These are phyloP conservation scores for Cyclaneusma minus DNA, from an alignment of 2,329 filamentous ascomycete genomes.

Conservation along the genomic window DNA sequence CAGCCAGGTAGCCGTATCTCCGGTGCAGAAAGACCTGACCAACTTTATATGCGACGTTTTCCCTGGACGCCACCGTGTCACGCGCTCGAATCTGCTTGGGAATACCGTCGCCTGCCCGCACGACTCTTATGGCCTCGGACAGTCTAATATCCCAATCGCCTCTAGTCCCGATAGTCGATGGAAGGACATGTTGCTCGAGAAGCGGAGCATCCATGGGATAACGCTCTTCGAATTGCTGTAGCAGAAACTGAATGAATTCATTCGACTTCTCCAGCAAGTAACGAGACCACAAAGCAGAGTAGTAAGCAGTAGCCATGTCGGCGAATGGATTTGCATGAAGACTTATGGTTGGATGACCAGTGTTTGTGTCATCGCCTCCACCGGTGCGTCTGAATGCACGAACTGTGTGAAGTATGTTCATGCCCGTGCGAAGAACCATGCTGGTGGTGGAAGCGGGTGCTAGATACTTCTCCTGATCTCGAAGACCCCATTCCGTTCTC, in stretches of 20 bases:
- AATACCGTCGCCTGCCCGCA: constrained; percentile 38
- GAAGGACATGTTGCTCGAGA: constrained; percentile 21
- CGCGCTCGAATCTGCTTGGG: constrained; percentile 28
- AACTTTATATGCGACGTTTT: constrained; percentile 48
- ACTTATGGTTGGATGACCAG: constrained; percentile 21
- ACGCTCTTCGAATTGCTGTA: constrained; percentile 19
- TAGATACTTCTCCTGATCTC: constrained; percentile 38
- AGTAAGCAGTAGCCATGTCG: constrained; percentile 22
- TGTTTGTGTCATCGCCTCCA: constrained; percentile 10
- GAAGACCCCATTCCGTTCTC: constrained; percentile 25
- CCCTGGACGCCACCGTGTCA: constrained; percentile 9
- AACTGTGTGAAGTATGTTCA: constrained; percentile 67
- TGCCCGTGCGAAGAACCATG: constrained; percentile 59
- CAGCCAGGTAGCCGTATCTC: constrained; percentile 62
- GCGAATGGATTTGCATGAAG: constrained; percentile 16
- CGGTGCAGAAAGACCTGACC: constrained; percentile 77
- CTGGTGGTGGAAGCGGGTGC: constrained; percentile 46
- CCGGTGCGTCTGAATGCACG: constrained; percentile 28
- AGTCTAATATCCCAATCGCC: constrained; percentile 23
- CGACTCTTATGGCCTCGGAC: constrained; percentile 34
- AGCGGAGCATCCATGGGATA: constrained; percentile 22
- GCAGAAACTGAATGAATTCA: constrained; percentile 19
- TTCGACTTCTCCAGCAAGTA: constrained; percentile 17
- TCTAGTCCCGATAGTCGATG: constrained; percentile 5
- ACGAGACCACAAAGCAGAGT: constrained; percentile 22